phyloP scores from a whole-genome alignment of 495 filamentous ascomycete genomes.

The Xanthoparmelia taractica region DNA sequence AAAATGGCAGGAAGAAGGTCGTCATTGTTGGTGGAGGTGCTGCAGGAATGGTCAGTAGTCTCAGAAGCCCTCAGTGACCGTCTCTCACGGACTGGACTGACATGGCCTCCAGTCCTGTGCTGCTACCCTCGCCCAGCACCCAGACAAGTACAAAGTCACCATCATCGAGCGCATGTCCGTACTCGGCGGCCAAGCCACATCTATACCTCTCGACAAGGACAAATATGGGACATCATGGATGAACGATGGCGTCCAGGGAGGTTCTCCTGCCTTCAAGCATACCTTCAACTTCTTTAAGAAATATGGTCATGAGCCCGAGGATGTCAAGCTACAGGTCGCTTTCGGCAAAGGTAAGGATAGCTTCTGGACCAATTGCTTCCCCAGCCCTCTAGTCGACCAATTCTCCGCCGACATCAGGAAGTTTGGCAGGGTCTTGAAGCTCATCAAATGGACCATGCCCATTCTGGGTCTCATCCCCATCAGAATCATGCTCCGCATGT shows the following conservation, averaged over 20 bases:
- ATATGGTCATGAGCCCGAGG: slow-evolving; percentile 59
- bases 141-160: slow-evolving; percentile 65
- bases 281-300: slow-evolving; percentile 69
- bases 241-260: slow-evolving; percentile 81
- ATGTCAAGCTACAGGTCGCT: slow-evolving; percentile 67
- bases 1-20: slow-evolving; percentile 41
- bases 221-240: slow-evolving; percentile 66
- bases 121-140: slow-evolving; percentile 63
- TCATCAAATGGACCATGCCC: slow-evolving; percentile 62
- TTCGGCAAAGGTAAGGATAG: slow-evolving; percentile 65
- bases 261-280: slow-evolving; percentile 71
- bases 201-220: slow-evolving; percentile 60
- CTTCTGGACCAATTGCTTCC: slow-evolving; percentile 81
- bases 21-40: slow-evolving; percentile 58
- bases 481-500: slow-evolving; percentile 58
- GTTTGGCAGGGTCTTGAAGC: slow-evolving; percentile 55
- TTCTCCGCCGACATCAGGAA: slow-evolving; percentile 59
- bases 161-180: slow-evolving; percentile 60
- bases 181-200: slow-evolving; percentile 75
- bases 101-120: slow-evolving; percentile 53
- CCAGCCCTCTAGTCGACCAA: slow-evolving; percentile 55
- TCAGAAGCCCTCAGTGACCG: not conserved
- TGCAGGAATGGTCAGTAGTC: slow-evolving; percentile 48
- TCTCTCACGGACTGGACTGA: slow-evolving; percentile 13
- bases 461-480: slow-evolving; percentile 69